Base-by-base conservation (phyloP, 768 basidiomycete genomes). In the Pleurotus cornucopiae region DNA sequence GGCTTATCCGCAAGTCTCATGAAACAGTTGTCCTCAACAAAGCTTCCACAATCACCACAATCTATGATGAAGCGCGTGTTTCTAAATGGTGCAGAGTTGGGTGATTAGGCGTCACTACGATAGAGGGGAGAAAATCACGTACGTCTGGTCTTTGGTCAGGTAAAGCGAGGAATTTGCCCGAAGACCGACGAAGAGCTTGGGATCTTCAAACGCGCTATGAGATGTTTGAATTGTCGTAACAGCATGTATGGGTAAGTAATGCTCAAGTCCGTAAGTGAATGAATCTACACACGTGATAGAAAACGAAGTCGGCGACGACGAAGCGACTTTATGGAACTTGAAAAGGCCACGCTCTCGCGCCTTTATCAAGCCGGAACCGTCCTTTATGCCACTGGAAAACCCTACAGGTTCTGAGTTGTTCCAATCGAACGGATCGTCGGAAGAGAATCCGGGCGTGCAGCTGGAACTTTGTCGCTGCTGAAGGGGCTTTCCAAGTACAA, bases 1-100 rank as follows among this genome's bases (percentile, higher is more conserved):
- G 51, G 51, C 51, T 40, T 53, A 14, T 41, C 51, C 12, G 51
- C 51, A 41, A 53, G 51, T 14, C 14, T 53, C 51, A 53, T 53
- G 51, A 53, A 53, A 41, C 51, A 53, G 39, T 53, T 41, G 39
- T 53, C 39, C 23, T 53, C 37, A 13, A 39, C 51, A 38, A 53
- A 39, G 51, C 51, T 53, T 16, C 37, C 37, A 23, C 51, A 53
- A 30, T 53, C 51, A 5, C 51, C 51, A 21, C 51, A 53, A 20
- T 53, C 51, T 11, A 53, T 53, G 20, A 53, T 41, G 39, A 53
- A 53, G 14, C 51, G 51, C 18, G 51, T 53, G n/a, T 23, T 53
- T 18, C 51, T 53, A n/a, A 6, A 20, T 6, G 6, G 11, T n/a
- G 37, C 21, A 21, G 14, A 39, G 20, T 53, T 18, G 20, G 37